Evolutionary conservation across 1,284 basidiomycete species (phyloP).

Genomic region (Cryptococcus sp.): DNA sequence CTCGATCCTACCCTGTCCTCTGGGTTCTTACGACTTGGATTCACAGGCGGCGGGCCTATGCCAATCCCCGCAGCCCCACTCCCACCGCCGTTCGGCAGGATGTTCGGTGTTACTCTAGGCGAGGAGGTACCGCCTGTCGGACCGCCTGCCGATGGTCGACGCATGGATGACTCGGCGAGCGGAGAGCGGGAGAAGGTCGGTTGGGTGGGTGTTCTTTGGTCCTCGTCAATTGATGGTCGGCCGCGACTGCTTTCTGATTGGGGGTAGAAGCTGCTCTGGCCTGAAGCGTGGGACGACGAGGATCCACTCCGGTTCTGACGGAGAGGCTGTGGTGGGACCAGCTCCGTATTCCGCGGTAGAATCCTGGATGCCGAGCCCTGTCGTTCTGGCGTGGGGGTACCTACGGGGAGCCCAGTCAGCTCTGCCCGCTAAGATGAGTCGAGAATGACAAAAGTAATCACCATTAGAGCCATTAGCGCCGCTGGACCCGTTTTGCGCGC

Average conservation of each 20-base stretch:
- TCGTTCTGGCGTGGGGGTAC: conserved; percentile 20
- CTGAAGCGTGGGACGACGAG: conserved; percentile 16
- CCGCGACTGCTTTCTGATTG: conserved; percentile 11
- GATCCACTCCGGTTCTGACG: conserved; percentile 13
- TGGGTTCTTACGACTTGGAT: conserved; percentile 12
- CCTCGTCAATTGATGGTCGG: conserved; percentile 30
- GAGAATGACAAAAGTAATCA: not conserved
- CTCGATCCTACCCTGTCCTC: conserved; percentile 22
- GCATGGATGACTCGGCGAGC: conserved; percentile 23
- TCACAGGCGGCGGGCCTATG: conserved; percentile 11
- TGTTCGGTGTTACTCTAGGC: conserved; percentile 11
- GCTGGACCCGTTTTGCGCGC: too few species aligned
- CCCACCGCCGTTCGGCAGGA: not conserved
- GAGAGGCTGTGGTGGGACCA: conserved; percentile 13
- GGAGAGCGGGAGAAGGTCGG: conserved; percentile 31
- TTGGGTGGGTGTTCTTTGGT: conserved; percentile 17
- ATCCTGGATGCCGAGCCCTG: conserved; percentile 17
- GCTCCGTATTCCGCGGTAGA: conserved; percentile 10
- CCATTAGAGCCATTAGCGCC: conserved; percentile 3
- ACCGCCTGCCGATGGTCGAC: conserved; percentile 15
- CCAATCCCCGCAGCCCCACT: conserved; percentile 6
- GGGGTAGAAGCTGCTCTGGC: conserved; percentile 13
- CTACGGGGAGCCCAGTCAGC: conserved; percentile 4
- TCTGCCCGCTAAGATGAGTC: not conserved
- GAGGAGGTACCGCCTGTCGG: conserved; percentile 7